These are phyloP conservation scores for Aspergillus sp. DNA, from an alignment of 2,329 filamentous ascomycete genomes.

Conservation along the genomic window DNA sequence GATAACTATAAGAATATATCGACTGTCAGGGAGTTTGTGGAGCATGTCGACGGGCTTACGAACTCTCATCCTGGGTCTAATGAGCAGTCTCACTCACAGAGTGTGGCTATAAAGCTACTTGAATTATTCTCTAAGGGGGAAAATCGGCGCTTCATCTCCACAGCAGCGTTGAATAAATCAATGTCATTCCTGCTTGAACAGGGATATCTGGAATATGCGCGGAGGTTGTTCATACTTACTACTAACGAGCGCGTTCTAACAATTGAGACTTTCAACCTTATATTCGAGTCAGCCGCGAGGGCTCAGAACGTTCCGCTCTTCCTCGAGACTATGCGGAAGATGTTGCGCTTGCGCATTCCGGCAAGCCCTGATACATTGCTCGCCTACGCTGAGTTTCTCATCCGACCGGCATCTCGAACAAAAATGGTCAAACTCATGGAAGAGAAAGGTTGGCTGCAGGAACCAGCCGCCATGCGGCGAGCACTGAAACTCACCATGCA, in stretches of 20 bases:
- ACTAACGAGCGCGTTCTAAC: slow-evolving; percentile 41
- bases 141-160: slow-evolving; percentile 39
- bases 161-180: slow-evolving; percentile 47
- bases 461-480: slow-evolving; percentile 28
- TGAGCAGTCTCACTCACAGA: slow-evolving; percentile 17
- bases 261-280: slow-evolving; percentile 50
- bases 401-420: slow-evolving; percentile 33
- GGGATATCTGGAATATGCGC: slow-evolving; percentile 36
- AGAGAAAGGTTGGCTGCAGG: slow-evolving; percentile 36
- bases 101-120: slow-evolving; percentile 31
- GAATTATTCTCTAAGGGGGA: slow-evolving; percentile 39
- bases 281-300: slow-evolving; percentile 45
- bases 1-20: slow-evolving; percentile 11
- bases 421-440: slow-evolving; percentile 37
- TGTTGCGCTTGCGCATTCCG: slow-evolving; percentile 42
- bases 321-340: slow-evolving; percentile 41
- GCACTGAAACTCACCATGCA: slow-evolving; percentile 38
- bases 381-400: slow-evolving; percentile 39
- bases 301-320: slow-evolving; percentile 46
- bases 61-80: slow-evolving; percentile 25
- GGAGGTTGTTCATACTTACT: slow-evolving; percentile 36
- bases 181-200: slow-evolving; percentile 43
- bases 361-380: slow-evolving; percentile 52
- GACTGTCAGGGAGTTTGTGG: slow-evolving; percentile 42
- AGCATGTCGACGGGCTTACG: slow-evolving; percentile 46